Percentiles rank a stretch among this genome's conserved stretches.
Evolutionary conservation across 1,284 basidiomycete species (phyloP).

Genomic region (Volvariella surrecta): DNA sequence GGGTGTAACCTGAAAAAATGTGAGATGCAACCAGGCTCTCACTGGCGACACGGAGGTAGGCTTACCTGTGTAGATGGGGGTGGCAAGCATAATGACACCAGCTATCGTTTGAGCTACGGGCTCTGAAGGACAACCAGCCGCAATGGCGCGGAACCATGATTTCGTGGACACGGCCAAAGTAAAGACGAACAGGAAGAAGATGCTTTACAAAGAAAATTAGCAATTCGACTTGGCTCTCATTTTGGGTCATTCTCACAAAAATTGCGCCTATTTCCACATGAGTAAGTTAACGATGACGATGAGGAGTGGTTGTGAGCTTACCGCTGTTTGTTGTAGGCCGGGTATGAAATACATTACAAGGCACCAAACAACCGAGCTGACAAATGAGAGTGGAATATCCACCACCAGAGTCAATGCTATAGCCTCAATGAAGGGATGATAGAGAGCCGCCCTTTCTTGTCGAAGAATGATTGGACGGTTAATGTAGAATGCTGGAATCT

Average conservation of each 20-base stretch:
- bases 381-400: conserved; percentile 59
- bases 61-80: conserved; percentile 33
- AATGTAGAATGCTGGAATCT: conserved; percentile 64
- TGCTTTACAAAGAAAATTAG: conserved; percentile 16
- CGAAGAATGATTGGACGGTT: conserved; percentile 68
- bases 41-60: conserved; percentile 12
- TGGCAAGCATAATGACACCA: conserved; percentile 36
- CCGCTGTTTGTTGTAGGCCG: conserved; percentile 40
- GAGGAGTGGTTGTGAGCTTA: conserved; percentile 10
- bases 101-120: conserved; percentile 39
- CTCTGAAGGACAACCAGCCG: conserved; percentile 34
- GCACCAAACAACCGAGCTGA: conserved; percentile 39
- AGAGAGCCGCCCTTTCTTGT: conserved; percentile 50
- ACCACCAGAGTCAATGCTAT: conserved; percentile 63
- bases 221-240: conserved; percentile 7
- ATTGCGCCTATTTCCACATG: conserved; percentile 32
- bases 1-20: conserved; percentile 33
- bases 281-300: neutral
- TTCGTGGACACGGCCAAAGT: conserved; percentile 40
- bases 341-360: conserved; percentile 63
- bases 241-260: conserved; percentile 39
- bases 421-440: conserved; percentile 60
- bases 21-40: neutral
- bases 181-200: conserved; percentile 39
- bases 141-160: conserved; percentile 43